Conservation (phyloP, 495 filamentous ascomycete species). For the Chaetomium tenue region DNA sequence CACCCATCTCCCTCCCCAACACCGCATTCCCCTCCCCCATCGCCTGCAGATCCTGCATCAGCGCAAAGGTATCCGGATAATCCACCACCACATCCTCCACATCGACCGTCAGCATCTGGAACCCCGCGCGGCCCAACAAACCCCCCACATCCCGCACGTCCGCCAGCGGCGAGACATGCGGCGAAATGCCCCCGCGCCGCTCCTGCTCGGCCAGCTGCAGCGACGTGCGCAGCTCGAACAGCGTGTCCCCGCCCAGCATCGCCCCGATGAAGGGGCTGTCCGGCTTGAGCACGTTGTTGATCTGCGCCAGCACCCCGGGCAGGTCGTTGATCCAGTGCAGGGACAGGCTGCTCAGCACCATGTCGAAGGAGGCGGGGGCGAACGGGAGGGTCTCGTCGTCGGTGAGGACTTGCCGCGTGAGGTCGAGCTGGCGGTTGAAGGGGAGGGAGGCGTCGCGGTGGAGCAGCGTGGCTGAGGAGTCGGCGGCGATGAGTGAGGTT, state of each 20-base stretch:
- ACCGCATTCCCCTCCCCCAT: conserved; percentile 94
- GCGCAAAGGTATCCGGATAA: conserved; percentile 85
- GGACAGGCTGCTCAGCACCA: conserved; percentile 79
- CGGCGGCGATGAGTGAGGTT: conserved; percentile 69
- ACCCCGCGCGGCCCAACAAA: conserved; percentile 79
- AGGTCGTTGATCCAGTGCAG: conserved; percentile 99
- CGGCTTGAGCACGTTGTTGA: conserved; percentile 81
- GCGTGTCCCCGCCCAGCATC: conserved; percentile 92
- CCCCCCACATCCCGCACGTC: conserved; percentile 91
- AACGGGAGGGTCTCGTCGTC: conserved; percentile 75
- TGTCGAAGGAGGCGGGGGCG: conserved; percentile 74
- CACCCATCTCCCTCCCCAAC: conserved; percentile 70
- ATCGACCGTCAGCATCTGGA: conserved; percentile 94
- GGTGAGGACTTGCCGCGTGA: conserved; percentile 69
- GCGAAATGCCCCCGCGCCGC: conserved; percentile 79
- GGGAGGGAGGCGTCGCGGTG: conserved; percentile 74
- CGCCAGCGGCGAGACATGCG: conserved; percentile 83
- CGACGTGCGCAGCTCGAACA: conserved; percentile 91
- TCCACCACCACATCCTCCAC: conserved; percentile 96
- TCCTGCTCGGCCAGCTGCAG: conserved; percentile 92
- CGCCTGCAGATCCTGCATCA: conserved; percentile 90
- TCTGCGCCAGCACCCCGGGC: conserved; percentile 73
- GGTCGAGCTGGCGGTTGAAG: conserved; percentile 74
- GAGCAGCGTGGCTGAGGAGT: conserved; percentile 73
- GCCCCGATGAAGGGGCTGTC: conserved; percentile 91